Evolutionary conservation across 2,329 filamentous ascomycete species (phyloP).

Genomic region (Onygena corvina): DNA sequence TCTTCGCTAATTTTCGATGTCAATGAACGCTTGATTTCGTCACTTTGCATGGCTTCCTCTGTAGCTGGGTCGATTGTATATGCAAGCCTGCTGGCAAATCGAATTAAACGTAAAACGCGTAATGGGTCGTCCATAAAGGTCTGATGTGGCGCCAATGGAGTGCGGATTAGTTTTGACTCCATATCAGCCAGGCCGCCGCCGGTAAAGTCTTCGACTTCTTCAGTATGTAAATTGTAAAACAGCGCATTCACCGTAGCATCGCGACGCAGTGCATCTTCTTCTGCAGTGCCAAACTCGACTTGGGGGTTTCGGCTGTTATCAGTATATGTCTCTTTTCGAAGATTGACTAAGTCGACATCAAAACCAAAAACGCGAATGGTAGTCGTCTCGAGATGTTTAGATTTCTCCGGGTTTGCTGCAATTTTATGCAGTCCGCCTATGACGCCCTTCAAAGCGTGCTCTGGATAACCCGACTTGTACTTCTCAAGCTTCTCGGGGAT

Average conservation of each 20-base stretch:
- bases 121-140: conserved; percentile 93
- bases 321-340: conserved; percentile 80
- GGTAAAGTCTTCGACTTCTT: conserved; percentile 73
- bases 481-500: conserved; percentile 30
- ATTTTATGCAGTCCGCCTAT: conserved; percentile 76
- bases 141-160: conserved; percentile 74
- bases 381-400: conserved; percentile 87
- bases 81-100: conserved; percentile 73
- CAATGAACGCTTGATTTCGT: conserved; percentile 67
- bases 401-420: conserved; percentile 85
- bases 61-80: conserved; percentile 65
- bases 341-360: conserved; percentile 88
- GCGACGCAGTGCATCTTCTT: conserved; percentile 76
- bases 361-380: conserved; percentile 74
- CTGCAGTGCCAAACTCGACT: conserved; percentile 84
- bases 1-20: conserved; percentile 83
- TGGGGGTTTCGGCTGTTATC: conserved; percentile 82
- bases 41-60: conserved; percentile 61
- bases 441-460: conserved; percentile 37
- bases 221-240: conserved; percentile 83
- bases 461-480: conserved; percentile 35
- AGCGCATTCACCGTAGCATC: conserved; percentile 93
- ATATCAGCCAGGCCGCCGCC: conserved; percentile 62
- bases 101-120: conserved; percentile 70
- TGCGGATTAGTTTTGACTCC: conserved; percentile 59